These are phyloP conservation scores for Rhizopogon roseolus DNA, from an alignment of 768 basidiomycete species.

Conservation along the genomic window DNA sequence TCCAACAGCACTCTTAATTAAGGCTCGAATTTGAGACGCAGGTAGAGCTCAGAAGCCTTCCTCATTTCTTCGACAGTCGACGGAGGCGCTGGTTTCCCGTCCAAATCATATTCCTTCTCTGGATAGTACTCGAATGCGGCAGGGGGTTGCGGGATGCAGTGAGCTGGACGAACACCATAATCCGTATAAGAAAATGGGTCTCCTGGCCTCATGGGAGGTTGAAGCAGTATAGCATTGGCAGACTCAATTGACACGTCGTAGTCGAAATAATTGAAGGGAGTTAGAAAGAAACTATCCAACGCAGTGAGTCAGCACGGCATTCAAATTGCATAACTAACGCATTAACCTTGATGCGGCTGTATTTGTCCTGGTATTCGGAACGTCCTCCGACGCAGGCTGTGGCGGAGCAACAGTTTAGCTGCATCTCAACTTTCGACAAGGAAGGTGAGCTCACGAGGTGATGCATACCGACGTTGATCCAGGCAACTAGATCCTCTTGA, in stretches of 20 bases:
- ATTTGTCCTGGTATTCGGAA: slow-evolving; percentile 56
- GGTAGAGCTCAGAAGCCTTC: slow-evolving; percentile 32
- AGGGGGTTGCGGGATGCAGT: slow-evolving; percentile 35
- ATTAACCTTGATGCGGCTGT: slow-evolving; percentile 49
- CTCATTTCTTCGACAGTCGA: slow-evolving; percentile 35
- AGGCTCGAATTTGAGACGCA: slow-evolving; percentile 30
- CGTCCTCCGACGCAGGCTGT: slow-evolving; percentile 60
- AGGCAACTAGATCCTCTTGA: slow-evolving; percentile 62
- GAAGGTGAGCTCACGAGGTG: slow-evolving; percentile 40
- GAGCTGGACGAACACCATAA: slow-evolving; percentile 41
- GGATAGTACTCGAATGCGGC: slow-evolving; percentile 37
- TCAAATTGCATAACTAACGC: neutral
- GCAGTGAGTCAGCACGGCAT: neutral
- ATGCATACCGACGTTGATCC: slow-evolving; percentile 66
- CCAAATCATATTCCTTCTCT: slow-evolving; percentile 27
- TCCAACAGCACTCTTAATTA: neutral
- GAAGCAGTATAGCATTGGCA: slow-evolving; percentile 47
- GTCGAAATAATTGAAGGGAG: slow-evolving; percentile 65
- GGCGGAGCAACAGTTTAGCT: neutral
- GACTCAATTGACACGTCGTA: slow-evolving; percentile 57
- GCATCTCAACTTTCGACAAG: neutral
- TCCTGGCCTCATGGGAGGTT: slow-evolving; percentile 32
- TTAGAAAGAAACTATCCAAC: slow-evolving; percentile 44
- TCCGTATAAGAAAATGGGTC: slow-evolving; percentile 42
- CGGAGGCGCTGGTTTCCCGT: slow-evolving; percentile 24